Base-by-base conservation (phyloP, 1,139 yeast species). In the Petasospora rhodanensis region DNA sequence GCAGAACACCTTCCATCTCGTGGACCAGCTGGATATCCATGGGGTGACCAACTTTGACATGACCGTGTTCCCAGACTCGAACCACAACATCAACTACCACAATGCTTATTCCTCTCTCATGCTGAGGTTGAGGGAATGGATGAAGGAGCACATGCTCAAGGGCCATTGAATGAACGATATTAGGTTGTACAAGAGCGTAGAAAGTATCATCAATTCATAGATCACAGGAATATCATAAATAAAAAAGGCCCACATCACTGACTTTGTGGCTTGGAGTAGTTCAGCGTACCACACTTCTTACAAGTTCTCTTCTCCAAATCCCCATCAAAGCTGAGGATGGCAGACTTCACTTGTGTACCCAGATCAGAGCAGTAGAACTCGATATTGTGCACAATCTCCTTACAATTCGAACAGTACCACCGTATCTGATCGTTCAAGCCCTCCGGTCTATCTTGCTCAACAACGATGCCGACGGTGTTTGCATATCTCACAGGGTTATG, bases 401-500 rank as follows among this genome's bases (percentile, higher is more conserved):
- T 63, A 60, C 96, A 89, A 10, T 66, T 65, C 13, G 70, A 59
- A 51, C 96, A 89, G 57, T 87, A 89, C 96, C 96, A 87, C 51
- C 96, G 69, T 44, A 84, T 65, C 42, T 72, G 70, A 54, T 85
- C 95, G 38, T 72, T 67, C 22, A 73, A 63, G 2, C 73, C 84
- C 35, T 64, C 62, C 0, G 95, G 95, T 45, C 96, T 69, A 53
- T 86, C 95, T 58, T 87, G 96, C 52, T 89, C 97, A n/a, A 89
- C 84, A 6, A 89, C 97, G 30, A 89, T 64, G 1, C 97, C 97
- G 19, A 89, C 79, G 1, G 96, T 86, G 50, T 87, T 66, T 8
- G 79, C 82, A 56, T 75, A 89, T 47, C 97, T 67, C 13, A 85
- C 91, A 1, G 97, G 96, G 47, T 81, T 84, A 56, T 89, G 96